Evolutionary conservation across 2,329 filamentous ascomycete genomes (phyloP), one percentile per base, ranked within the genome.

Genomic region (Calonectria pseudoreteaudii): DNA sequence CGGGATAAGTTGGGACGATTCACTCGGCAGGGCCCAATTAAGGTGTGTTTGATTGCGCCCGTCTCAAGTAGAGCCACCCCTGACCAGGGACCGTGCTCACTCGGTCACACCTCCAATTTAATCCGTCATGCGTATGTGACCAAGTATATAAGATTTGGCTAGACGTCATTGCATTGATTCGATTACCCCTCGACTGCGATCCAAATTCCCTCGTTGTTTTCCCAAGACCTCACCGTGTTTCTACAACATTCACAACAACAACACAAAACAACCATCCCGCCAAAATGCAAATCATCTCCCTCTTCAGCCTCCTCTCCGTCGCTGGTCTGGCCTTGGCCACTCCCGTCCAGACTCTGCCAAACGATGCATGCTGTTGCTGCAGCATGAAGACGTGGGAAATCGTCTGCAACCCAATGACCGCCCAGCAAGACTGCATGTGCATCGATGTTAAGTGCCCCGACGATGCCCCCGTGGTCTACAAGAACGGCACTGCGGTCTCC

Each of bases 21-120:
- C 20, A 38, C 34, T n/a, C 52, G 8, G 0, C 52, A 34, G 52
- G 34, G 34, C 34, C 3, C 26, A 38, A 62, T 62, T 38, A 62
- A 62, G 56, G 34, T 62, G 56, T 62, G 56, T 62, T 62, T 62
- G 56, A 62, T 41, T 62, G 56, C 56, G 23, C 36, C 26, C 56
- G 56, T 62, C 56, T 62, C 56, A 41, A 62, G 56, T 62, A 16
- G 14, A 38, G 36, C 34, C 56, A 62, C 56, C 56, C 56, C 56
- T 62, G 56, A 62, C 34, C 23, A 34, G 56, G 56, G 56, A 47
- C 56, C 56, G 36, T 62, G 56, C 56, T 62, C 56, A 41, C 36
- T 18, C 20, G 56, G 34, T 62, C 56, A 62, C 36, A 36, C 56
- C n/a, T 28, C 31, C 26, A 62, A 62, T 62, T 62, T 62, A 62